A percentile compares a stretch with the other conserved stretches of the same genome.
Evolutionary conservation across 352 stramenopile genomes (phyloP).

Genomic region (Globisporangium nodosum): DNA sequence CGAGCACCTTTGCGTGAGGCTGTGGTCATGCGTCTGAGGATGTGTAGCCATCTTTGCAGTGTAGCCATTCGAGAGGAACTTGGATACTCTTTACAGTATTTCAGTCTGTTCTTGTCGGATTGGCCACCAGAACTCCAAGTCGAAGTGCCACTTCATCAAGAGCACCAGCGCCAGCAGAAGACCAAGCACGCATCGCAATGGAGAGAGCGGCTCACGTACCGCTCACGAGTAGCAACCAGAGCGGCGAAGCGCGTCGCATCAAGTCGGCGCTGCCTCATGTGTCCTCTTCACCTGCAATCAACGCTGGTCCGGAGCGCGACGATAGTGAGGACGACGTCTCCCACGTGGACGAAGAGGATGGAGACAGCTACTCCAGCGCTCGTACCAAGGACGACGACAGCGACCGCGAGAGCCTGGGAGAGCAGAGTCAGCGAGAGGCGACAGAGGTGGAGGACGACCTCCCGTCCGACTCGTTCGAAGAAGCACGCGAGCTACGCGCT

Average conservation of each 20-base stretch:
- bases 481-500: conserved; percentile 3
- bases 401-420: conserved; percentile 8
- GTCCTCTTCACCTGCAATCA: neutral
- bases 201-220: neutral
- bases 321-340: conserved; percentile 2
- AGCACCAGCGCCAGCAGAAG: neutral
- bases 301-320: neutral
- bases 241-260: neutral
- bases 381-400: neutral
- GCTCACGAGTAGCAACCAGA: conserved; percentile 7
- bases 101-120: neutral
- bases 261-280: conserved; percentile 1
- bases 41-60: too few species aligned
- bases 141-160: neutral
- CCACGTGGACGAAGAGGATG: conserved; percentile 11
- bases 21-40: too few species aligned
- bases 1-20: too few species aligned
- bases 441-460: conserved; percentile 7
- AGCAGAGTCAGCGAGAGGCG: conserved; percentile 12
- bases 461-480: neutral
- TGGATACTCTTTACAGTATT: too few species aligned
- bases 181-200: neutral
- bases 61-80: too few species aligned
- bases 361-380: neutral
- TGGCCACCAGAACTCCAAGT: neutral